Conservation (phyloP, 352 stramenopile genomes). For the Globisporangium nodosum region DNA sequence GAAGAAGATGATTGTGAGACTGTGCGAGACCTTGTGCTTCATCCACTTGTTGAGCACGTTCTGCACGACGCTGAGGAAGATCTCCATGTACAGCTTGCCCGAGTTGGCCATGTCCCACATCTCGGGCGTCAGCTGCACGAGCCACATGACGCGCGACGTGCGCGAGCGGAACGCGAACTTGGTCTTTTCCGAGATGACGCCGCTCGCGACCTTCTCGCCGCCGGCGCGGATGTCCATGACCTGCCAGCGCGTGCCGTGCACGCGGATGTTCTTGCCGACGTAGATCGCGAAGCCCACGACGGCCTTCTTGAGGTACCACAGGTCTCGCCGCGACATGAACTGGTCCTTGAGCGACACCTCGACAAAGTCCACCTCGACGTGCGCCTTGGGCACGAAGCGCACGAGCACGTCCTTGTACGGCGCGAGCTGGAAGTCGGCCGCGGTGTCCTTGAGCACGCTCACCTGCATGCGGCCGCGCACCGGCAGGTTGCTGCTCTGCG, state of each 20-base stretch:
- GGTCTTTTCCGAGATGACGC: conserved; percentile 93
- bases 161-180: conserved; percentile 96
- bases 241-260: conserved; percentile 73
- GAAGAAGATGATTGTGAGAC: conserved; percentile 92
- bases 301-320: conserved; percentile 82
- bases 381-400: conserved; percentile 70
- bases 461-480: conserved; percentile 77
- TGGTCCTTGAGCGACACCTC: conserved; percentile 90
- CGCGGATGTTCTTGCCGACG: conserved; percentile 70
- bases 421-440: conserved; percentile 61
- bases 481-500: conserved; percentile 50
- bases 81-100: conserved; percentile 88
- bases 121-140: conserved; percentile 95
- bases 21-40: conserved; percentile 87
- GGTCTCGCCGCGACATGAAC: conserved; percentile 89
- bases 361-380: conserved; percentile 84
- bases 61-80: conserved; percentile 75
- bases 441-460: conserved; percentile 80
- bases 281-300: conserved; percentile 67
- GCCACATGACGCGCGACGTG: conserved; percentile 96
- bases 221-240: conserved; percentile 89
- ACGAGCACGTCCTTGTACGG: conserved; percentile 80
- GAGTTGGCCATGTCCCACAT: conserved; percentile 93
- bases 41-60: conserved; percentile 90
- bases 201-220: conserved; percentile 82